phyloP scores from a whole-genome alignment of 371 early-diverging fungal genomes.

The Syncephalastrum contaminatum region DNA sequence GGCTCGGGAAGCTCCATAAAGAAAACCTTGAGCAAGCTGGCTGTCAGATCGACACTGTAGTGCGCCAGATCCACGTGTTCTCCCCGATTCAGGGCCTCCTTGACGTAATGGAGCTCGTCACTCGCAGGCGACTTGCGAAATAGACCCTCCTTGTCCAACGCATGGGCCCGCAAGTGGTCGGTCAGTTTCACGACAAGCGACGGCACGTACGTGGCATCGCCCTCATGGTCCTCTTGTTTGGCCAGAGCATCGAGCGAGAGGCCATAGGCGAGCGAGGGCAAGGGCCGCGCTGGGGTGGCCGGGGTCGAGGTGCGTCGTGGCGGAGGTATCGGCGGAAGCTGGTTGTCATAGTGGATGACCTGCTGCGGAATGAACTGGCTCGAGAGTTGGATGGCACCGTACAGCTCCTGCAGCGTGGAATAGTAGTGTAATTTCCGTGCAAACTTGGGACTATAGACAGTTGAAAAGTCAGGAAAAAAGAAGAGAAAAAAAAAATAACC shows the following conservation, averaged over 20 bases:
- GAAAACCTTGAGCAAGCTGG: slow-evolving; percentile 84
- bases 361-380: slow-evolving; percentile 78
- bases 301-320: background rate
- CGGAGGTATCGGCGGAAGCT: slow-evolving; percentile 13
- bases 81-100: slow-evolving; percentile 69
- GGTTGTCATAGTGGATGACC: slow-evolving; percentile 65
- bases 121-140: slow-evolving; percentile 84
- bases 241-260: slow-evolving; percentile 35
- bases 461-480: background rate
- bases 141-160: slow-evolving; percentile 82
- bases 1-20: slow-evolving; percentile 82
- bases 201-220: slow-evolving; percentile 30
- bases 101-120: slow-evolving; percentile 54
- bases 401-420: slow-evolving; percentile 68
- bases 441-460: slow-evolving; percentile 82
- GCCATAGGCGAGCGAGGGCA: slow-evolving; percentile 41
- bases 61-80: slow-evolving; percentile 52
- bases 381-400: slow-evolving; percentile 62
- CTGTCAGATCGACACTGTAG: slow-evolving; percentile 80
- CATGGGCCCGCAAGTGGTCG: slow-evolving; percentile 29
- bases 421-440: slow-evolving; percentile 84
- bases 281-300: slow-evolving; percentile 5
- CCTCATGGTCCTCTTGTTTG: slow-evolving; percentile 13
- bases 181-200: slow-evolving; percentile 27
- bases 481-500: background rate